Evolutionary conservation across 805 yeast genomes (phyloP), one percentile per base, ranked within the genome.

Genomic region (Ogataea ramenticola): DNA sequence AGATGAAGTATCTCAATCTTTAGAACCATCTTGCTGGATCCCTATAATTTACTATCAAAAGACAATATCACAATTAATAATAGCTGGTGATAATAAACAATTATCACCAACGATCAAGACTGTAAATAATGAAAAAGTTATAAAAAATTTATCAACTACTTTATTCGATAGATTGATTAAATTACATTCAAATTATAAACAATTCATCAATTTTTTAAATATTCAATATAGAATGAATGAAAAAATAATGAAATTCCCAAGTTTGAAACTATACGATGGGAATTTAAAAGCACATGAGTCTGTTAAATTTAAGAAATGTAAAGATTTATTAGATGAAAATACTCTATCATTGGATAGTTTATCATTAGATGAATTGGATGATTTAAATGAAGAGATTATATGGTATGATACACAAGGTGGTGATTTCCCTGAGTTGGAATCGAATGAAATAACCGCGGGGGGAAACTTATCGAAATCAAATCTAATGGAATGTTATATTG

Each of bases 351-450:
- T 10, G 27, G 89, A 82, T 22, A 80, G 76, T 10, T 77, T 91
- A 0, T n/a, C n/a, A n/a, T n/a, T n/a, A n/a, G n/a, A n/a, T n/a
- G 27, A 24, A 7, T 24, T 10, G 27, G 89, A 82, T 22, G 80
- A 76, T 10, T 77, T 91, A 0, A 60, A 58, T 1, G 66, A 68
- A 1, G 77, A 82, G 2, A 57, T 82, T 0, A 66, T 88, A 1
- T 90, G 96, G 96, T 81, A 83, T 50, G 98, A 93, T 55, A 93
- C 98, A 0, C 93, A 88, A 64, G 96, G 96, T 16, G 96, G 88
- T 8, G 85, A 82, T 32, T 89, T 71, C 54, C 79, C 77, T 0
- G 97, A 90, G 56, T 66, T 68, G 45, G 69, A 71, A 16, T 70
- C 67, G 14, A 61, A 61, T 5, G 65, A 62, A 1, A 35, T 39